phyloP scores from a whole-genome alignment of 345 rosid genomes.

The Turnera subulata region DNA sequence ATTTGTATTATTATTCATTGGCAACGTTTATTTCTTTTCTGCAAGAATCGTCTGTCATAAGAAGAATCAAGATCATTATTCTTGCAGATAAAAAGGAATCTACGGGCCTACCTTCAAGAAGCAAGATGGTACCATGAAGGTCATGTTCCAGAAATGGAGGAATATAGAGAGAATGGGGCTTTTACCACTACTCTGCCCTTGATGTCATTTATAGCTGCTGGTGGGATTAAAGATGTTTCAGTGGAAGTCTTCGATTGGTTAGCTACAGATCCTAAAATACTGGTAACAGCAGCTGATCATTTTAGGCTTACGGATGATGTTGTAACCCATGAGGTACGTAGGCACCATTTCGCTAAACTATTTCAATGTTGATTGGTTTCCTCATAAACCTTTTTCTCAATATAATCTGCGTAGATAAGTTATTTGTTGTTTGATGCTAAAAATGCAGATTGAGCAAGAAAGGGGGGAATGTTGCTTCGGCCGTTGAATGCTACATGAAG shows the following conservation, averaged over 20 bases:
- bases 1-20: too few species aligned
- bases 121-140: background rate
- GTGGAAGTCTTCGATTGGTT: conserved; percentile 22
- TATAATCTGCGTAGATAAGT: too few species aligned
- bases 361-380: too few species aligned
- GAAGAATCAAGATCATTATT: background rate
- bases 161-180: background rate
- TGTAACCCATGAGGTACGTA: conserved; percentile 12
- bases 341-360: too few species aligned
- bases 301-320: conserved; percentile 28
- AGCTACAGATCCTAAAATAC: conserved; percentile 5
- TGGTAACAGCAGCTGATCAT: conserved; percentile 3
- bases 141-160: conserved; percentile 14
- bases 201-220: conserved; percentile 1
- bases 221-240: conserved; percentile 18
- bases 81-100: background rate
- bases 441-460: conserved; percentile 8
- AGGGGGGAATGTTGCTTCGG: conserved; percentile 10
- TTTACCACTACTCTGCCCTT: background rate
- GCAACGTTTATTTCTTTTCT: too few species aligned
- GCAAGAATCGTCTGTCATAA: background rate
- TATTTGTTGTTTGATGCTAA: too few species aligned
- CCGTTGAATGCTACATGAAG: conserved; percentile 14
- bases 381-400: too few species aligned
- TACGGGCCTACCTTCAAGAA: background rate